Evolutionary conservation across 495 filamentous ascomycete species (phyloP), one percentile per base, ranked within the genome.

Genomic region (Echria macrotheca): DNA sequence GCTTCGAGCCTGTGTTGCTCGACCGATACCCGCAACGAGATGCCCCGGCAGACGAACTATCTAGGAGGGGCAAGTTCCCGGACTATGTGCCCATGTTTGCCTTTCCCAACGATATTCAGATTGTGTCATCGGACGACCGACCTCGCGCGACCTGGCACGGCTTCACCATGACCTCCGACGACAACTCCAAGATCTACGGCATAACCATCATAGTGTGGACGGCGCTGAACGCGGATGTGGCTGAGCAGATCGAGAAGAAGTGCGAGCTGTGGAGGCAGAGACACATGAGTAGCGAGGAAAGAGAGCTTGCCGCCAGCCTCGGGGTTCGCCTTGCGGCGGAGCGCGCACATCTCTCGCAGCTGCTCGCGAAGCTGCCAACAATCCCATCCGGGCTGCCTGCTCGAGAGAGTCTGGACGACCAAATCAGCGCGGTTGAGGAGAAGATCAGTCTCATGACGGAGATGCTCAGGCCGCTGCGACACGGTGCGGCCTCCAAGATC

Each of bases 61-160:
- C 86, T 60, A 78, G 85, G 60, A 82, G 93, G 58, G 90, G 88
- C 35, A 81, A 80, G 44, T 96, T 98, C 63, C 93, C 93, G 3
- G 91, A 98, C 60, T 97, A 96, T 57, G 88, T 98, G 29, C 93
- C 93, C 21, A 97, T 98, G 93, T 98, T 97, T 59, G 90, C 93
- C 17, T 98, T 97, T 59, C 93, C 93, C 22, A 96, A 98, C 65
- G 93, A 98, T 67, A 88, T 98, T 57, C 88, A 89, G 48, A 91
- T 98, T 43, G 87, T 97, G 6, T 96, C 93, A 7, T 89, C 89
- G 1, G 93, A 98, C 60, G 90, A 97, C 60, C 78, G 89, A 52
- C 93, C 93, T 1, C 76, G 90, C 46, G 86, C 93, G 35, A 96
- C 91, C 17, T 98, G 93, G 93, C 93, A 98, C 73, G 93, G 93